These are phyloP conservation scores for Dissophora ornata DNA, from an alignment of 192 early-diverging fungal genomes.

Conservation along the genomic window DNA sequence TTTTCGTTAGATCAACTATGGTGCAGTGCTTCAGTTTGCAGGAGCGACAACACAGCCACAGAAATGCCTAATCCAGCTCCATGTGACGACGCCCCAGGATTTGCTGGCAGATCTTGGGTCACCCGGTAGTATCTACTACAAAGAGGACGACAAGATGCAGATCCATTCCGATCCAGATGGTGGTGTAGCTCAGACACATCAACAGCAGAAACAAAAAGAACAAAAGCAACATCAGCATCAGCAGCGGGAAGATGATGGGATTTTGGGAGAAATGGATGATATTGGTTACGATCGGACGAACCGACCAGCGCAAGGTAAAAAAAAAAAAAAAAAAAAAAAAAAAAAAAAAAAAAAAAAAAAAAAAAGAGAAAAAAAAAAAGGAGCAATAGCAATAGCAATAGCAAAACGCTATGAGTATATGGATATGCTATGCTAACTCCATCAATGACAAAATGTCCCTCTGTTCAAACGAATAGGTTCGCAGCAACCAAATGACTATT, in stretches of 20 bases:
- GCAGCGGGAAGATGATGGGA: conserved; percentile 39
- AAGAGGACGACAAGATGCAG: conserved; percentile 79
- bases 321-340: too few species aligned
- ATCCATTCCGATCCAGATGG: conserved; percentile 66
- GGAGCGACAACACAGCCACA: conserved; percentile 19
- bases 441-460: too few species aligned
- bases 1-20: conserved; percentile 51
- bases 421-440: too few species aligned
- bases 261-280: conserved; percentile 50
- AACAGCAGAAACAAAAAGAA: neutral
- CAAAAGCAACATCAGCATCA: conserved; percentile 2
- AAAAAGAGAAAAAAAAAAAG: too few species aligned
- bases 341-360: too few species aligned
- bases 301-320: conserved; percentile 25
- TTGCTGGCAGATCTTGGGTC: conserved; percentile 76
- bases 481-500: conserved; percentile 70
- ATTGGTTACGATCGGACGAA: conserved; percentile 33
- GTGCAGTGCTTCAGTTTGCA: conserved; percentile 55
- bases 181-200: neutral
- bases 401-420: too few species aligned
- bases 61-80: conserved; percentile 55
- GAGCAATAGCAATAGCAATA: too few species aligned
- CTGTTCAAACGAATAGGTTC: conserved; percentile 18
- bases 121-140: conserved; percentile 70
- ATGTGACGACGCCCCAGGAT: conserved; percentile 74